Conservation (phyloP, 148 eudicot species). For the Silene uniflora region DNA sequence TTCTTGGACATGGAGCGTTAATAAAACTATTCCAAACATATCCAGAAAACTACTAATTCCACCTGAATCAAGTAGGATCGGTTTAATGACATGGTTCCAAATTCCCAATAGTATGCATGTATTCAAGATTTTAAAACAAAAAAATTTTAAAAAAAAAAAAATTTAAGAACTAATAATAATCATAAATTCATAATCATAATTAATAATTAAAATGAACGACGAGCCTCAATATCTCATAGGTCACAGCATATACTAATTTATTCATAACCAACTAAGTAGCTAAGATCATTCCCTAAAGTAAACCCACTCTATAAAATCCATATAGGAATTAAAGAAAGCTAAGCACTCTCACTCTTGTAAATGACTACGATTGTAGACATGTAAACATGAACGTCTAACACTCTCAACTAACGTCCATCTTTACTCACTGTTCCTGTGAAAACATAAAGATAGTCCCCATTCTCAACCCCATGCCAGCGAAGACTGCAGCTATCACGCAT, state of each 20-base stretch:
- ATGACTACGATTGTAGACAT: neutral
- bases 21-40: neutral
- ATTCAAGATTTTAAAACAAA: too few species aligned
- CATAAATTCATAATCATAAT: neutral
- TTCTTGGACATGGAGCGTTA: neutral
- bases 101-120: neutral
- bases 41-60: neutral
- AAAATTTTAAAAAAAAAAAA: neutral
- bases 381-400: neutral
- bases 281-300: neutral
- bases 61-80: neutral
- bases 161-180: neutral
- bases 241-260: conserved; percentile 5
- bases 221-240: neutral
- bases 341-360: neutral
- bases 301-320: neutral
- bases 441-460: conserved; percentile 45
- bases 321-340: neutral
- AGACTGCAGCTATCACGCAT: conserved; percentile 73
- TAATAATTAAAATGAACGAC: too few species aligned
- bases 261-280: neutral
- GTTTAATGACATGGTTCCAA: neutral
- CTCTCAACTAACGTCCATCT: conserved; percentile 20
- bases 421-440: conserved; percentile 69
- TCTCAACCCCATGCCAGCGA: conserved; percentile 70